Base-by-base conservation (phyloP, 352 stramenopile species). In the Thalassiosira hispida region DNA sequence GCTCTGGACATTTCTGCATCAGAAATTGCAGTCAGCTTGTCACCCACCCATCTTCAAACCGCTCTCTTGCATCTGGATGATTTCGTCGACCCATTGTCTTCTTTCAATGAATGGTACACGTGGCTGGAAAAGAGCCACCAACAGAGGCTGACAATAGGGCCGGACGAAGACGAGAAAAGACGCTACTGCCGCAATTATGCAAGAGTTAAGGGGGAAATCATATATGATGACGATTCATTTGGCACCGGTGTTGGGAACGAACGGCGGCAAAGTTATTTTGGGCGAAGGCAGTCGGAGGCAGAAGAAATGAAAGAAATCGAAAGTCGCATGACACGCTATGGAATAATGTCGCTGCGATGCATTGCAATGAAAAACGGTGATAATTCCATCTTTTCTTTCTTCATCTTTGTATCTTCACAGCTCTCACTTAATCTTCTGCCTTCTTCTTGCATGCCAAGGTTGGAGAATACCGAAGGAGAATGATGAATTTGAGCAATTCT, bases 11-110 rank as follows among this genome's bases (percentile, higher is more conserved):
- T 71, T 7, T 51, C 52, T 44, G 49, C 60, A 63, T 64, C 75
- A 27, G 53, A 79, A 57, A 52, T 83, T 33, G 25, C 35, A 33
- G 27, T 79, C 6, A 55, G 44, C 16, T 49, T 84, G 22, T 63
- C 55, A 20, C 63, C 67, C 6, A 65, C 42, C 9, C 61, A 73
- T 38, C 22, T 84, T 20, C 68, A 84, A 18, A 84, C 76, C 27
- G 23, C 55, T 11, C 44, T 84, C 12, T 60, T 80, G 11, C 76
- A 84, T 53, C 35, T 84, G 4, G 76, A 80, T 64, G 76, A 84
- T 68, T 84, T 47, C 27, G 72, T 35, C 23, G 76, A 84, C 51
- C 42, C 47, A 23, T 67, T 69, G 38, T 80, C 69, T 64, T 49
- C 76, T n/a, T 61, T 57, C 18, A 76, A 75, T 70, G 76, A 84